Evolutionary conservation across 495 filamentous ascomycete genomes (phyloP).

Genomic region (Saxophila tyrrhenica): DNA sequence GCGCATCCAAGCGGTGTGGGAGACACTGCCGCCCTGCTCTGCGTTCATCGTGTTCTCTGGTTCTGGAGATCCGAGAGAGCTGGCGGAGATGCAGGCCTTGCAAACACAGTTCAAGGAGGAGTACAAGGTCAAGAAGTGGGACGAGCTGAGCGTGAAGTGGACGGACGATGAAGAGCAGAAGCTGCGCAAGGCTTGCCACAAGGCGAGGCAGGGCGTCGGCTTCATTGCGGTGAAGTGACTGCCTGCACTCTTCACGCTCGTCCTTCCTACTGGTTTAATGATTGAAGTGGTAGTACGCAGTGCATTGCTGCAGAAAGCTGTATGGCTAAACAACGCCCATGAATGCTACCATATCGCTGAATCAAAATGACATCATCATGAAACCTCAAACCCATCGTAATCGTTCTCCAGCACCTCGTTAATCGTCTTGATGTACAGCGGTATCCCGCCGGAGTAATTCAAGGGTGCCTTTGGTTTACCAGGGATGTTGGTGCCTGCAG

Average conservation of each 20-base stretch:
- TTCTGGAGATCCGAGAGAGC: slow-evolving; percentile 73
- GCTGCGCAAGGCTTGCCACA: slow-evolving; percentile 54
- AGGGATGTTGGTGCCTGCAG: slow-evolving; percentile 8
- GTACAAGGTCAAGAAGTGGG: slow-evolving; percentile 72
- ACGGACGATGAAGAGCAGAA: slow-evolving; percentile 78
- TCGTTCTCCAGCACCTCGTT: slow-evolving; percentile 6
- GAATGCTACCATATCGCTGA: neutral
- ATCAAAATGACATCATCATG: neutral
- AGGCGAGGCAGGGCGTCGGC: slow-evolving; percentile 65
- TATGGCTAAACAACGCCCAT: neutral
- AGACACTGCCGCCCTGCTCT: slow-evolving; percentile 68
- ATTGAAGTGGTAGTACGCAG: neutral
- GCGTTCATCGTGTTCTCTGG: slow-evolving; percentile 82
- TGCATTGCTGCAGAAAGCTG: neutral
- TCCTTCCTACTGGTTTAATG: slow-evolving; percentile 35
- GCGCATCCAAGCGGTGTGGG: slow-evolving; percentile 59
- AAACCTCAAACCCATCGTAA: slow-evolving; percentile 9
- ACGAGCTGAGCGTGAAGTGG: slow-evolving; percentile 79
- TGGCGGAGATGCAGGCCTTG: slow-evolving; percentile 60
- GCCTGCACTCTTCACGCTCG: no score
- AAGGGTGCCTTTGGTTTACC: slow-evolving; percentile 12
- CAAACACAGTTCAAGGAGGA: slow-evolving; percentile 65
- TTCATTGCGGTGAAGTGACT: slow-evolving; percentile 34
- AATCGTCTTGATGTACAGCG: slow-evolving; percentile 12
- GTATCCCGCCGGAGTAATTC: slow-evolving; percentile 13